Evolutionary conservation across 257 asterid genomes (phyloP), one percentile per base, ranked within the genome.

Genomic region (Penstemon newberryi): DNA sequence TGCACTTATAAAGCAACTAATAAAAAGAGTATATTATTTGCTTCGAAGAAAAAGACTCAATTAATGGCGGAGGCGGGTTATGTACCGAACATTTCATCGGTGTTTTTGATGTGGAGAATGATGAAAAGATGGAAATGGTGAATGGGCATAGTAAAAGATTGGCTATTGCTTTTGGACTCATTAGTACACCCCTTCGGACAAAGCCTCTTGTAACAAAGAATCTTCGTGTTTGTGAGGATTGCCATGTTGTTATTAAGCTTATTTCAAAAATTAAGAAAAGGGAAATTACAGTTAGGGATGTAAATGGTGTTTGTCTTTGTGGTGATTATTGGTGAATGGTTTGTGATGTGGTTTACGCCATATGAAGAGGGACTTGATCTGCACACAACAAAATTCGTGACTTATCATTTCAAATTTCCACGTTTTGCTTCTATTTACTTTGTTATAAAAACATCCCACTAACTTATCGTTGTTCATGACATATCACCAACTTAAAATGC

Each of bases 101-200:
- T 86, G 72, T 86, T 84, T 85, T 79, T 72, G 87, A 86, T 60
- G 89, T 86, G 60, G 92, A 86, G 60, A 80, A 78, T 63, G 88
- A 84, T 13, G 92, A 86, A 73, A 86, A 84, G 73, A 70, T 69
- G 5, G 70, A 81, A 63, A 76, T 78, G 82, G 79, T 86, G 46
- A 63, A 60, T 46, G 66, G 84, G 51, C 93, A 86, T 47, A 86
- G 93, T 38, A 88, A 86, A 64, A 76, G 89, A 78, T 79, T 86
- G 36, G 93, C 88, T 0, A 77, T 86, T 74, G 88, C 82, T 8
- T 84, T 84, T 60, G 93, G 89, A 13, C 76, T 86, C 36, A 75
- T 86, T 39, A 80, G 85, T 64, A 86, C 89, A 2, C 80, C 85
- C 4, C 76, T 85, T 0, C 85, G 85, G 63, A 80, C 82, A 11